Evolutionary conservation across 2,329 filamentous ascomycete genomes (phyloP).

Genomic region (Clonostachys rhizophaga): DNA sequence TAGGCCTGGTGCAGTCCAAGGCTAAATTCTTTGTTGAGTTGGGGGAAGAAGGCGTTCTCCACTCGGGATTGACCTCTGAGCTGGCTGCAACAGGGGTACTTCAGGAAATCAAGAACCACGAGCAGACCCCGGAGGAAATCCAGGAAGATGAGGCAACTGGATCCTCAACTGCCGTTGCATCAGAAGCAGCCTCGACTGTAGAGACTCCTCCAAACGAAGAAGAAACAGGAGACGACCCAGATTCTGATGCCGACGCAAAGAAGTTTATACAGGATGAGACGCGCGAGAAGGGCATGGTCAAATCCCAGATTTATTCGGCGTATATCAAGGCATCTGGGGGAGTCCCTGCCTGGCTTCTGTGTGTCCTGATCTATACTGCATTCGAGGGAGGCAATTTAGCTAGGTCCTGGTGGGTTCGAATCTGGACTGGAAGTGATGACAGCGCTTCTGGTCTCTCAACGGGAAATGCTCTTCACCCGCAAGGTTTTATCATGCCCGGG

Average conservation of each 20-base stretch:
- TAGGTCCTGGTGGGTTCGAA: constrained; percentile 59
- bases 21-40: constrained; percentile 73
- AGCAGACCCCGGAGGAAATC: constrained; percentile 7
- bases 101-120: constrained; percentile 50
- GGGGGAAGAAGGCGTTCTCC: constrained; percentile 60
- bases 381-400: constrained; percentile 51
- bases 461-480: not conserved
- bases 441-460: not conserved
- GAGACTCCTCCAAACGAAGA: constrained; percentile 28
- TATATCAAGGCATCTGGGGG: constrained; percentile 67
- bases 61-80: constrained; percentile 63
- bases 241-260: constrained; percentile 34
- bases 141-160: constrained; percentile 35
- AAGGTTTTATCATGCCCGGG: not conserved
- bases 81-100: constrained; percentile 52
- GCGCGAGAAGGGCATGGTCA: constrained; percentile 67
- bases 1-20: constrained; percentile 63
- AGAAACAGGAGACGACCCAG: constrained; percentile 31
- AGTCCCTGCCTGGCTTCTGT: constrained; percentile 51
- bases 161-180: not conserved
- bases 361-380: constrained; percentile 46
- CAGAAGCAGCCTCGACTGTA: constrained; percentile 10
- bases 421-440: constrained; percentile 50
- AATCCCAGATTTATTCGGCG: constrained; percentile 58
- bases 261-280: constrained; percentile 75